Evolutionary conservation across 2,329 filamentous ascomycete species (phyloP), one percentile per base, ranked within the genome.

Genomic region (Aureobasidium pullulans): DNA sequence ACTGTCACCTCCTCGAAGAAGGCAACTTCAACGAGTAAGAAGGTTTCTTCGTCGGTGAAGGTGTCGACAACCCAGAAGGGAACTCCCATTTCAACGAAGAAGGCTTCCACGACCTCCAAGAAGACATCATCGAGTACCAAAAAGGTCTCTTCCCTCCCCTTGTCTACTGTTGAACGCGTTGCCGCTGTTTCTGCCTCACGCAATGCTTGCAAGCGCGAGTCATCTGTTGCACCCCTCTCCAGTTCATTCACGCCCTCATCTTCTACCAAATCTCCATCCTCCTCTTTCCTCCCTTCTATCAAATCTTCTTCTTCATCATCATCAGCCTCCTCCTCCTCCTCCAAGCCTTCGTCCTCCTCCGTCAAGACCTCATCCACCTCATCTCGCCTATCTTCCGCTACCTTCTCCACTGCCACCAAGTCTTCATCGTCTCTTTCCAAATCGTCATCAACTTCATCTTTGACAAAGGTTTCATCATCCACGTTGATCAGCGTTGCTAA

Each of bases 141-240:
- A 43, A 59, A 59, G 47, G 46, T 52, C 46, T 59, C 57, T 46
- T 44, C 29, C 37, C 16, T 47, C n/a, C 47, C 39, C 43, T 39
- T n/a, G 28, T 57, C 54, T 44, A 59, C 56, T 49, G 43, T 46
- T 43, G 36, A 46, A 48, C 43, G 53, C 47, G 53, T 43, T 46
- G 53, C 53, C 16, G 15, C 53, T 11, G 19, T 57, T 3, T 16
- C 44, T 47, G 19, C 31, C 32, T 49, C 56, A 13, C 23, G 36
- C 46, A 56, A 56, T 37, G 52, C 52, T 37, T 56, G 52, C 56
- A 49, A 46, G 50, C 50, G 37, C 50, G 39, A 54, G 50, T 42
- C 50, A 23, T 49, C 56, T 19, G 23, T 40, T 36, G 34, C 56
- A 28, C 32, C 56, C 16, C 15, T 34, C 23, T 32, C 29, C 54